These are phyloP conservation scores for Solanum chacoense DNA, from an alignment of 305 asterid species.

Conservation along the genomic window DNA sequence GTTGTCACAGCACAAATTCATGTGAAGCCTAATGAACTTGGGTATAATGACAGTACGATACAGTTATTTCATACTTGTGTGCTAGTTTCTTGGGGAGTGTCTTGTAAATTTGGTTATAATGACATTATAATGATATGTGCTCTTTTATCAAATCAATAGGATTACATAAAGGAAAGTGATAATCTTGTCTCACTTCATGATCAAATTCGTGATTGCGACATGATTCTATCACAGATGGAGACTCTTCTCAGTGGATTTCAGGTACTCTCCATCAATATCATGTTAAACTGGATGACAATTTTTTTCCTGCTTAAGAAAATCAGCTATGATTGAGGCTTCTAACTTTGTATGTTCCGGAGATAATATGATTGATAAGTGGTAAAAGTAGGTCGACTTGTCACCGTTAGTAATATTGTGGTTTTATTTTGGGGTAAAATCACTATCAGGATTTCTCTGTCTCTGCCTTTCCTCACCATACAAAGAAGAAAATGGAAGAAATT, in stretches of 20 bases:
- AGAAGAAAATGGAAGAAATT: not conserved
- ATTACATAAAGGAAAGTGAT: slow-evolving; percentile 94
- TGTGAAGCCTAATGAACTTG: not conserved
- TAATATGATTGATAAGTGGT: not conserved
- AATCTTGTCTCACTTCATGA: slow-evolving; percentile 91
- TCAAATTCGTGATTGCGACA: slow-evolving; percentile 91
- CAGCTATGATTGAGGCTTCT: not conserved
- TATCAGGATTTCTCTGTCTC: not conserved
- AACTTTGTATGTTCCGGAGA: not conserved
- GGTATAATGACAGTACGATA: not conserved
- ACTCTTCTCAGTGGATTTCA: slow-evolving; percentile 90
- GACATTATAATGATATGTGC: not conserved
- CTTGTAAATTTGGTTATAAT: not conserved
- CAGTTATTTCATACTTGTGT: not conserved
- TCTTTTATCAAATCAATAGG: slow-evolving; percentile 38
- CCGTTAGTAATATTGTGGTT: not conserved
- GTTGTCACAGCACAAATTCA: not conserved
- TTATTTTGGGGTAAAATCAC: not conserved
- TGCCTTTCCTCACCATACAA: not conserved
- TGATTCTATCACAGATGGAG: slow-evolving; percentile 90
- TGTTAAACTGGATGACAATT: not conserved
- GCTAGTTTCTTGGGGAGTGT: not conserved
- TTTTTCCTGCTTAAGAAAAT: not conserved
- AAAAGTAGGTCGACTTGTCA: not conserved
- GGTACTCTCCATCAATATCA: slow-evolving; percentile 31